Conservation (phyloP, 805 yeast genomes). For the Zygoascus tannicola region DNA sequence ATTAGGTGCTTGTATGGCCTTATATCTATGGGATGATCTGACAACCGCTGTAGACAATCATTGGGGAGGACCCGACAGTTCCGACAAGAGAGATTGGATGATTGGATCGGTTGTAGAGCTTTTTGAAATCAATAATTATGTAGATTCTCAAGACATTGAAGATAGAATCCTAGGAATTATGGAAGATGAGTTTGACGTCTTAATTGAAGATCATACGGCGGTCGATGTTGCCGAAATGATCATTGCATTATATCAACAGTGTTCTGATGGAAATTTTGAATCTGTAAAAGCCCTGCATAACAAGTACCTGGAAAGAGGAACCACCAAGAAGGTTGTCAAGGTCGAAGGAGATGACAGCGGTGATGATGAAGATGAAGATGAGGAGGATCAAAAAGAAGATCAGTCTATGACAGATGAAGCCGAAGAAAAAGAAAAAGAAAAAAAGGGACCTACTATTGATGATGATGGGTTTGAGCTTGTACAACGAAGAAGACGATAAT, state of each 20-base stretch:
- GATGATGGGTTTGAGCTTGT: conserved; percentile 94
- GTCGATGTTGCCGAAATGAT: conserved; percentile 52
- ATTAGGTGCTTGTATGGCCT: conserved; percentile 83
- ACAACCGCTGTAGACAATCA: conserved; percentile 79
- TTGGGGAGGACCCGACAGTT: conserved; percentile 95
- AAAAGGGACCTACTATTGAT: conserved; percentile 53
- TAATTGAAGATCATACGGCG: conserved; percentile 84
- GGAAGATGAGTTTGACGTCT: conserved; percentile 90
- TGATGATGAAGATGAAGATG: conserved; percentile 28
- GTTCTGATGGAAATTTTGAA: conserved; percentile 42
- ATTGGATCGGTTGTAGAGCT: conserved; percentile 73
- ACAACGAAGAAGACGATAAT: conserved; percentile 28
- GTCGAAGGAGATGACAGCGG: conserved; percentile 42
- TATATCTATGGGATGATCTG: conserved; percentile 86
- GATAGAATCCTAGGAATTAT: conserved; percentile 79
- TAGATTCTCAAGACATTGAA: conserved; percentile 74
- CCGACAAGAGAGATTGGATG: conserved; percentile 92
- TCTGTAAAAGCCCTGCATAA: conserved; percentile 51
- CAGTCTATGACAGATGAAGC: conserved; percentile 18
- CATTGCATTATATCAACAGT: conserved; percentile 56
- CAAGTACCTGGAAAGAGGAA: conserved; percentile 49
- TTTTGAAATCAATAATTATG: conserved; percentile 50
- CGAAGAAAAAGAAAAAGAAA: conserved; percentile 24
- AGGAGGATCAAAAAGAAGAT: conserved; percentile 34
- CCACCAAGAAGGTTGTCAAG: conserved; percentile 39